phyloP scores from a whole-genome alignment of 768 basidiomycete genomes.

The Boletus sensibilis region DNA sequence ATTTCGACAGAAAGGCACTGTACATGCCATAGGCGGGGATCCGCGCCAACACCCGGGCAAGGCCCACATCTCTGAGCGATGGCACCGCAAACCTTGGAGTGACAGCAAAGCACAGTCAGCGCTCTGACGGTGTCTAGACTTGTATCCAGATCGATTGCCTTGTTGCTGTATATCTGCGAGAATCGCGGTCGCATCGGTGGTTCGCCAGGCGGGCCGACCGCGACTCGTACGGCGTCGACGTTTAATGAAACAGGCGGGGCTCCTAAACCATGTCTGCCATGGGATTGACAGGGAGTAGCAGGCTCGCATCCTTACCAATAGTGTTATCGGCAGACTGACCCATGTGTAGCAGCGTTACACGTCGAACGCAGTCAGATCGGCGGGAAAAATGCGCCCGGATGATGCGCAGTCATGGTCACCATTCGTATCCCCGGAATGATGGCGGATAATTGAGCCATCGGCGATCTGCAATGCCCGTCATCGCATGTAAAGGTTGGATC shows the following conservation, averaged over 20 bases:
- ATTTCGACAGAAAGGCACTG: neutral
- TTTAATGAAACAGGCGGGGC: neutral
- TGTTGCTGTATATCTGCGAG: neutral
- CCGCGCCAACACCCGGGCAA: too few relatives aligned
- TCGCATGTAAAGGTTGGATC: neutral
- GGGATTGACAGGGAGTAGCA: neutral
- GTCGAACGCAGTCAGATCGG: neutral
- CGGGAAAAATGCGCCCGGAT: neutral
- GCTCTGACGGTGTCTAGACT: conserved; percentile 10
- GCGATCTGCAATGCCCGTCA: neutral
- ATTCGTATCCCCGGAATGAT: neutral
- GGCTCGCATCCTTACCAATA: neutral
- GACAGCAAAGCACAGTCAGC: neutral
- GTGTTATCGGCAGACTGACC: neutral
- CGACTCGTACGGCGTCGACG: neutral
- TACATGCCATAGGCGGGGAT: neutral
- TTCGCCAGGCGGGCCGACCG: neutral
- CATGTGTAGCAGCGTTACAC: neutral
- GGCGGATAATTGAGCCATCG: neutral
- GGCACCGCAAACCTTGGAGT: neutral
- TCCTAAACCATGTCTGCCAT: neutral
- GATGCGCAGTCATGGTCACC: neutral
- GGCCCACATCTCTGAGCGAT: neutral
- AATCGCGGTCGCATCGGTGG: neutral
- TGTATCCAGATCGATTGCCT: neutral